Evolutionary conservation across 148 eudicot genomes (phyloP).

Genomic region (Camellia japonica): DNA sequence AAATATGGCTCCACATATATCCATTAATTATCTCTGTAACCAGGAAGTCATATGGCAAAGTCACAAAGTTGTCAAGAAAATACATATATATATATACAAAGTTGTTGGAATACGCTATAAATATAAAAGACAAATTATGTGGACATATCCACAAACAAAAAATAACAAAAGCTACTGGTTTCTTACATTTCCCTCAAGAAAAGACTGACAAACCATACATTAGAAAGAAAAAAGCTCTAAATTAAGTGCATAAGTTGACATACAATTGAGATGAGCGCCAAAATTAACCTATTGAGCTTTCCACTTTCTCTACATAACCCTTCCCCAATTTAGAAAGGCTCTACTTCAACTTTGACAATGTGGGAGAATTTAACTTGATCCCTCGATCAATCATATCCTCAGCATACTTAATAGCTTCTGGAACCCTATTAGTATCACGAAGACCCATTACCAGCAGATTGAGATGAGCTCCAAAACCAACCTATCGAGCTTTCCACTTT

Average conservation of each 20-base stretch:
- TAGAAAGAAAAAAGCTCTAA: background rate
- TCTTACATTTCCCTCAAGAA: background rate
- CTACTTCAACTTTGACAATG: conserved; percentile 54
- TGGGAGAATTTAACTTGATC: conserved; percentile 60
- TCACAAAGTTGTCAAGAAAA: no score
- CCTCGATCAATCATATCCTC: conserved; percentile 74
- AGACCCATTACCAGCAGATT: conserved; percentile 52
- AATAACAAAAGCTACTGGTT: background rate
- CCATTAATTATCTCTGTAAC: background rate
- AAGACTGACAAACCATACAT: background rate
- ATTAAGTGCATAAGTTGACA: background rate
- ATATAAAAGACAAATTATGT: background rate
- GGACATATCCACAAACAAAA: background rate
- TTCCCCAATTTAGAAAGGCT: conserved; percentile 56
- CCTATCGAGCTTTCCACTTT: conserved; percentile 51
- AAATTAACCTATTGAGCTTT: conserved; percentile 30
- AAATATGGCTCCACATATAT: no score
- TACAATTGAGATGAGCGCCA: background rate
- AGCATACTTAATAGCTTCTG: conserved; percentile 83
- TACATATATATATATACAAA: no score
- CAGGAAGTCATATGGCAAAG: no score
- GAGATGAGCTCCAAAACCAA: conserved; percentile 1
- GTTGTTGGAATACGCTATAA: background rate
- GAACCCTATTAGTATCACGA: conserved; percentile 53
- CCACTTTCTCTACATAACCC: conserved; percentile 46